Base-by-base conservation (phyloP, 2,329 filamentous ascomycete species). In the Trichoderma sp. region DNA sequence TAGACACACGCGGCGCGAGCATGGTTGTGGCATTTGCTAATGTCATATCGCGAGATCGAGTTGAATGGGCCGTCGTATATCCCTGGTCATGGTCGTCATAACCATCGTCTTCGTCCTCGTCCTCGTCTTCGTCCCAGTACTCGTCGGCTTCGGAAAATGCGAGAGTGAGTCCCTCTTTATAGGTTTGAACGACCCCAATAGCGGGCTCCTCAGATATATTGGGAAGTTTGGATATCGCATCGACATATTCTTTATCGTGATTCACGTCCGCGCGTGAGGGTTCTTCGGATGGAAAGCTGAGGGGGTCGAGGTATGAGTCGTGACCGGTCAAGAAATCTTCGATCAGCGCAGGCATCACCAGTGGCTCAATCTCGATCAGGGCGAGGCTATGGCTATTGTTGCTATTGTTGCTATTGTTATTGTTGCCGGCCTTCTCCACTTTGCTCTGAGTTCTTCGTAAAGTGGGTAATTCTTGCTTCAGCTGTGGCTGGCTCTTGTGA, bases 41-140 rank as follows among this genome's bases (percentile, higher is more conserved):
- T 11, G 85, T 88, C 73, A 86, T 81, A 73, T 88, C 86, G 56
- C 92, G 91, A 62, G 94, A 92, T 27, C 88, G 87, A 72, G 89
- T 88, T 13, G 92, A 94, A 73, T 91, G 89, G 49, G 92, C 89
- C 2, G 93, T 96, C 29, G 89, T 90, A 69, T 92, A 92, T 27
- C 92, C 94, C 70, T 91, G 91, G 33, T 81, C 79, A 53, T 82
- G 79, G 74, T 88, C 86, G 56, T 88, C 86, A 72, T 86, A 87
- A 52, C 19, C 40, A 8, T 24, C 47, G 47, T 49, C 43, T 21
- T 49, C 43, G 43, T 83, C 84, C 72, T 94, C 92, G 14, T 92
- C 91, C 31, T 95, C 91, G 19, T 92, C 91, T 21, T 94, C 92
- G 19, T 92, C 90, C 90, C 90, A 93, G 74, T 90, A 92, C 77